Evolutionary conservation across 176 grass and related monocot species (phyloP).

Genomic region (Hordeum vulgare): DNA sequence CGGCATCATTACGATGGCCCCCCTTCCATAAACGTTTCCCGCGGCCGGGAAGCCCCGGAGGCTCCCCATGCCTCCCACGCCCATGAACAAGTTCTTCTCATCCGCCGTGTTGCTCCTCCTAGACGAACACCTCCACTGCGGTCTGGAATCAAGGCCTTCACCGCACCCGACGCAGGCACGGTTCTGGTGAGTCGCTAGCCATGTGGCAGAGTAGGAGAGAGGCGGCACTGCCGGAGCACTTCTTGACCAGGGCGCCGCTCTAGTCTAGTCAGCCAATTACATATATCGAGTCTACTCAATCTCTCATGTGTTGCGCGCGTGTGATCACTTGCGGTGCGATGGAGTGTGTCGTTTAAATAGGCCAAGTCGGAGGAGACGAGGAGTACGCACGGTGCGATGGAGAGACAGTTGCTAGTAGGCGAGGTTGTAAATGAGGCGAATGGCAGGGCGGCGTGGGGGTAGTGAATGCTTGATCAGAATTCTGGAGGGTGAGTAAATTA

Average conservation of each 20-base stretch:
- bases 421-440: too few relatives aligned
- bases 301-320: background rate
- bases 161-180: background rate
- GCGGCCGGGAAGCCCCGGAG: constrained; percentile 35
- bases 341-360: constrained; percentile 19
- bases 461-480: too few relatives aligned
- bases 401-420: too few relatives aligned
- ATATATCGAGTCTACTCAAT: too few relatives aligned
- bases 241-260: constrained; percentile 7
- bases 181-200: background rate
- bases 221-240: background rate
- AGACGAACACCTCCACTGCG: background rate
- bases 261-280: background rate
- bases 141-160: background rate
- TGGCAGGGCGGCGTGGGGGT: too few relatives aligned
- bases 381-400: background rate
- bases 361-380: background rate
- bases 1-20: background rate
- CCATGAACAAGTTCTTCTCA: constrained; percentile 43
- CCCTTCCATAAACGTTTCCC: constrained; percentile 15
- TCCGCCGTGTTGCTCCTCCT: background rate
- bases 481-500: too few relatives aligned
- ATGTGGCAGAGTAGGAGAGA: constrained; percentile 20
- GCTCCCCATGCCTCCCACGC: constrained; percentile 34
- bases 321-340: background rate